Evolutionary conservation across 129 eudicot species (phyloP).

Genomic region (Mikania micrantha): DNA sequence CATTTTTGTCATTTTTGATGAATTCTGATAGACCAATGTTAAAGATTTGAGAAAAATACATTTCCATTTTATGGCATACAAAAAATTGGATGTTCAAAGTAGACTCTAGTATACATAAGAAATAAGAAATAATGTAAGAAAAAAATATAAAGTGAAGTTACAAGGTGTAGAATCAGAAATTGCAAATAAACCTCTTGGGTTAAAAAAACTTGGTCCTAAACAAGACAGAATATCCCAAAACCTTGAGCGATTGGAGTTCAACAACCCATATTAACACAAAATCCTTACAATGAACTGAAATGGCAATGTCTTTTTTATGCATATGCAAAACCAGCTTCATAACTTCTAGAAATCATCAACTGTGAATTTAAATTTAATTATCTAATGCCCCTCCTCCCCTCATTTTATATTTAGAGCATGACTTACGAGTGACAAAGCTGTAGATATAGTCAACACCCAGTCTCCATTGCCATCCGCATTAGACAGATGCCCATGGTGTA

Average conservation of each 20-base stretch:
- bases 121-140: not conserved
- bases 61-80: not conserved
- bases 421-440: constrained; percentile 89
- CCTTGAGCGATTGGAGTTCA: not conserved
- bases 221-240: not conserved
- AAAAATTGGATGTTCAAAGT: not conserved
- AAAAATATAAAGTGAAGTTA: not conserved
- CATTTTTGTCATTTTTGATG: not conserved
- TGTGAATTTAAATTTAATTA: not conserved
- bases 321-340: not conserved
- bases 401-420: constrained; percentile 5
- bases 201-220: not conserved
- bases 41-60: not conserved
- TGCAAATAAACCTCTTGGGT: not conserved
- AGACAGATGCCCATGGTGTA: constrained; percentile 83
- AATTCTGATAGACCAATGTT: not conserved
- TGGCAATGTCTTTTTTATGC: not conserved
- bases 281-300: not conserved
- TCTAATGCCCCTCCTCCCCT: not conserved
- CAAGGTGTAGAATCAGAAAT: not conserved
- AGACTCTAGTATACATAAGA: too few species aligned
- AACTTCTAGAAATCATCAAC: not conserved
- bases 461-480: constrained; percentile 98
- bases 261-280: not conserved
- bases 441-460: constrained; percentile 92